These are phyloP conservation scores for Coniochaeta ligniaria DNA, from an alignment of 2,329 filamentous ascomycete genomes.

Conservation along the genomic window DNA sequence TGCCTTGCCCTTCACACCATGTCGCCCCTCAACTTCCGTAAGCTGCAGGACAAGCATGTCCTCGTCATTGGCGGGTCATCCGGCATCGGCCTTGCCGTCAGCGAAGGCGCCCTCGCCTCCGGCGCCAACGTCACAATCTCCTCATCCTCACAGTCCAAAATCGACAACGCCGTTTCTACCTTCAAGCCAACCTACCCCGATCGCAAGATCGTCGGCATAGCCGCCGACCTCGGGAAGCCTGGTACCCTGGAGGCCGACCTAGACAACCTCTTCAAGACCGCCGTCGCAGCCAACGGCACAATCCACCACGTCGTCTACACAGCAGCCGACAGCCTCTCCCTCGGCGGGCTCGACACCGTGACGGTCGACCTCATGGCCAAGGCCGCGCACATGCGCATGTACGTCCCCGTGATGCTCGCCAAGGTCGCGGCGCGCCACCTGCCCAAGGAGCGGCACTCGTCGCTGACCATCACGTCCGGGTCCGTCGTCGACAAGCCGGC, in stretches of 20 bases:
- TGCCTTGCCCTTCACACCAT: neutral
- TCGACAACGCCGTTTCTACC: constrained; percentile 34
- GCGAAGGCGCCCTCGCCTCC: constrained; percentile 47
- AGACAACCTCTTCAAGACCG: constrained; percentile 19
- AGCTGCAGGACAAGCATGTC: constrained; percentile 30
- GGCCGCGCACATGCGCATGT: constrained; percentile 21
- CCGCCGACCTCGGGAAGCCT: constrained; percentile 17
- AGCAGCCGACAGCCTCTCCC: constrained; percentile 20
- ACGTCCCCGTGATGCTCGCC: constrained; percentile 24
- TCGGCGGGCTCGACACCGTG: constrained; percentile 13
- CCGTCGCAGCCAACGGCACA: constrained; percentile 9
- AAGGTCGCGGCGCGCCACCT: constrained; percentile 23
- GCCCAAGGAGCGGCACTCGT: constrained; percentile 28
- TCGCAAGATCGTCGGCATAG: constrained; percentile 18
- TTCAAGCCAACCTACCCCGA: constrained; percentile 8
- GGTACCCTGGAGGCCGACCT: constrained; percentile 22
- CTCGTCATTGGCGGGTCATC: constrained; percentile 58
- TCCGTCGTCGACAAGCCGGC: constrained; percentile 40
- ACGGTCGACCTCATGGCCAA: constrained; percentile 16
- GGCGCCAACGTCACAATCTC: constrained; percentile 52
- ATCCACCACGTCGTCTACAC: constrained; percentile 19
- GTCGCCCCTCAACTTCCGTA: constrained; percentile 20
- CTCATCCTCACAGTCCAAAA: constrained; percentile 44
- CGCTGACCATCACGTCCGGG: constrained; percentile 49
- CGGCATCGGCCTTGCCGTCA: constrained; percentile 56